Conservation (phyloP, 1,139 yeast genomes). For the Sugiyamaella pinicola region DNA sequence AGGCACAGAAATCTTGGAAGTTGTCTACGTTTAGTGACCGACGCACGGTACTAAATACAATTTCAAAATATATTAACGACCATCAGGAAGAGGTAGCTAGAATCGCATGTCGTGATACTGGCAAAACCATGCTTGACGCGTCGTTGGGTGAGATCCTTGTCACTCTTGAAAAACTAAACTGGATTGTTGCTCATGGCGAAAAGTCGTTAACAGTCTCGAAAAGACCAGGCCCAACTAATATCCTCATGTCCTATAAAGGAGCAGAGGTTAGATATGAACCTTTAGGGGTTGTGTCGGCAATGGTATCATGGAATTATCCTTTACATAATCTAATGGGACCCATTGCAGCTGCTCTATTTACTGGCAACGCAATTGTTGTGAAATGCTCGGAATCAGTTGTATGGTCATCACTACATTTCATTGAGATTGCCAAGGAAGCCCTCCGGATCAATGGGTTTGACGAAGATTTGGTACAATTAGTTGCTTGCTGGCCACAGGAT, state of each 20-base stretch:
- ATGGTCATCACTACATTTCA: slow-evolving; percentile 87
- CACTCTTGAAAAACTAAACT: slow-evolving; percentile 84
- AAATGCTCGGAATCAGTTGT: slow-evolving; percentile 95
- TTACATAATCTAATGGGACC: slow-evolving; percentile 90
- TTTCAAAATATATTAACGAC: slow-evolving; percentile 68
- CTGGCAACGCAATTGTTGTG: slow-evolving; percentile 88
- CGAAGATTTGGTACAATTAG: slow-evolving; percentile 81
- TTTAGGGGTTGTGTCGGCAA: slow-evolving; percentile 79
- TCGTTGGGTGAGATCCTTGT: slow-evolving; percentile 92
- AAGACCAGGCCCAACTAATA: slow-evolving; percentile 85
- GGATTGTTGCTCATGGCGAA: slow-evolving; percentile 87
- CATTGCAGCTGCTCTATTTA: slow-evolving; percentile 77
- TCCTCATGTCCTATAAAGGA: slow-evolving; percentile 78
- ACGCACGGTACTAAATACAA: slow-evolving; percentile 67
- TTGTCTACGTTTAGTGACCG: slow-evolving; percentile 62
- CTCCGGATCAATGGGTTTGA: slow-evolving; percentile 71
- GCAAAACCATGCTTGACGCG: slow-evolving; percentile 94
- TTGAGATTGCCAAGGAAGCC: slow-evolving; percentile 68
- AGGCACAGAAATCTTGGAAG: slow-evolving; percentile 53
- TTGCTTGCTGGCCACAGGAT: slow-evolving; percentile 74
- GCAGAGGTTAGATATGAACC: slow-evolving; percentile 96
- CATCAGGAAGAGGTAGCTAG: slow-evolving; percentile 87
- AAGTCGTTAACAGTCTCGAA: slow-evolving; percentile 65
- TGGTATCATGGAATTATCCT: slow-evolving; percentile 97
- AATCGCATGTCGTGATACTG: slow-evolving; percentile 94